Evolutionary conservation across 495 filamentous ascomycete species (phyloP).

Genomic region (Immersiella caudata): DNA sequence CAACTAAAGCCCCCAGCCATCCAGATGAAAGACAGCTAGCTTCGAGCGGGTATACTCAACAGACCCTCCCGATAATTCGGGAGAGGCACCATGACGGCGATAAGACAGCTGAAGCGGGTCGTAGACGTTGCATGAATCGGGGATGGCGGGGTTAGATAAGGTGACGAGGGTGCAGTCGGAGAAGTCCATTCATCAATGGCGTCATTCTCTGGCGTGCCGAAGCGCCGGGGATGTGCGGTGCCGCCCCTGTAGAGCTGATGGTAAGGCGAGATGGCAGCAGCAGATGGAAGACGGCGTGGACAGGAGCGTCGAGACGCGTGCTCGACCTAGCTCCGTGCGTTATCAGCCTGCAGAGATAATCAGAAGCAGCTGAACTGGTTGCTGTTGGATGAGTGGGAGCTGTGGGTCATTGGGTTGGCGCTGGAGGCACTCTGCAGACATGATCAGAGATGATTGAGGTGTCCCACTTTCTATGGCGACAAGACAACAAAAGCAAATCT

Average conservation of each 20-base stretch:
- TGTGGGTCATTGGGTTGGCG: no score
- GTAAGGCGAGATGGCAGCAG: constrained; percentile 5
- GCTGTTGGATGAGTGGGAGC: no score
- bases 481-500: no score
- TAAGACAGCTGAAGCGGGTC: not conserved
- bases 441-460: no score
- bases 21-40: no score
- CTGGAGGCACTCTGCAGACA: no score
- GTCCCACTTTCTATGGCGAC: no score
- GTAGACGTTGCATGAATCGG: not conserved
- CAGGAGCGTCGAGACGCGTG: not conserved
- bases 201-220: constrained; percentile 4
- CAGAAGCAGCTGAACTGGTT: no score
- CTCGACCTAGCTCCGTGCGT: not conserved
- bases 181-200: constrained; percentile 2
- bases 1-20: no score
- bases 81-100: not conserved
- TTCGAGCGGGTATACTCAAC: no score
- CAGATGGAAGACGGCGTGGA: not conserved
- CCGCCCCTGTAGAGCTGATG: constrained; percentile 12
- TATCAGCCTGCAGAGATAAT: no score
- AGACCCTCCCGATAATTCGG: not conserved
- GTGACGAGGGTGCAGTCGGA: constrained; percentile 5
- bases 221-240: not conserved
- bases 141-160: constrained; percentile 6